Conservation (phyloP, 2,329 filamentous ascomycete species). For the Colletotrichum neosansevieriae region DNA sequence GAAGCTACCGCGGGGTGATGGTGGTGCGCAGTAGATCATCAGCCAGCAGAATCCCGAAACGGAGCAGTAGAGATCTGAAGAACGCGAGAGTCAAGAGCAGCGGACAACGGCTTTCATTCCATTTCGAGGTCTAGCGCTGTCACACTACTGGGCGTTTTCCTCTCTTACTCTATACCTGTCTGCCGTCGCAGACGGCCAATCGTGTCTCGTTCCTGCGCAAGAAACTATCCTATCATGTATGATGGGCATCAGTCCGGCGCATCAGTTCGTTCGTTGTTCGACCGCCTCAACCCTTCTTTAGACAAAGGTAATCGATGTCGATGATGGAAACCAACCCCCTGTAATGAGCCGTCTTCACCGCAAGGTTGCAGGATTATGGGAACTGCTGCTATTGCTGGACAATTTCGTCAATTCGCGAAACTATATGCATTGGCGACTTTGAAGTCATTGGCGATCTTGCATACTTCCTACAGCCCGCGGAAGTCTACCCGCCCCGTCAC, state of each 20-base stretch:
- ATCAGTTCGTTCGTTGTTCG: too few relatives aligned
- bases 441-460: slow-evolving; percentile 10
- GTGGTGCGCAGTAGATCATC: slow-evolving; percentile 8
- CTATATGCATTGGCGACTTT: neutral
- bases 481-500: slow-evolving; percentile 22
- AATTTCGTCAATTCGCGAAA: neutral
- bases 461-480: slow-evolving; percentile 6
- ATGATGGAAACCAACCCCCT: too few relatives aligned
- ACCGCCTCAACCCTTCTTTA: neutral
- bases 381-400: slow-evolving; percentile 23
- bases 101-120: slow-evolving; percentile 22
- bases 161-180: neutral
- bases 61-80: slow-evolving; percentile 13
- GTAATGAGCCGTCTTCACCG: neutral
- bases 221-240: too few relatives aligned
- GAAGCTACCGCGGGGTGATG: neutral
- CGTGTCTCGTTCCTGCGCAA: neutral
- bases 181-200: slow-evolving; percentile 5
- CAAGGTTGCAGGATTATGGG: neutral
- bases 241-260: too few relatives aligned
- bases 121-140: slow-evolving; percentile 11
- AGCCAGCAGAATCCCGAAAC: slow-evolving; percentile 11
- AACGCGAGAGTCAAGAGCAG: slow-evolving; percentile 1
- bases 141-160: slow-evolving; percentile 2
- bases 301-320: neutral